These are phyloP conservation scores for Aleurites moluccanus DNA, from an alignment of 441 rosid genomes.

Conservation along the genomic window DNA sequence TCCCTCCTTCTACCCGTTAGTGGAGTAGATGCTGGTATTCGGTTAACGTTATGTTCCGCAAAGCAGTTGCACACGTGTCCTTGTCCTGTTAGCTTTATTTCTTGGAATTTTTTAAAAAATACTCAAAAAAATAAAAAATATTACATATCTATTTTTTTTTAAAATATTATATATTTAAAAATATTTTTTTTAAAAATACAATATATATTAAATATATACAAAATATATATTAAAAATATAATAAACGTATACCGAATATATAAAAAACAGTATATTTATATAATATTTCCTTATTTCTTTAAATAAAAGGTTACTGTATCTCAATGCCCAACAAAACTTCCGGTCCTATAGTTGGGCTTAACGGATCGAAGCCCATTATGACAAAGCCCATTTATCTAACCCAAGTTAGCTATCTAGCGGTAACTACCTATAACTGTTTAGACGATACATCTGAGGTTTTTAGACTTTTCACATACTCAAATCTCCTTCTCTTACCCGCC, in stretches of 20 bases:
- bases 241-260: no score
- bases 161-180: no score
- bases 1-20: neutral
- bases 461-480: neutral
- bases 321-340: neutral
- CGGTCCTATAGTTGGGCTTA: neutral
- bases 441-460: neutral
- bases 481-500: neutral
- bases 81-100: neutral
- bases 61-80: conserved; percentile 7
- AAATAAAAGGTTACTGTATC: neutral
- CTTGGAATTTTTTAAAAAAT: no score
- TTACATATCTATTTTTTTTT: no score
- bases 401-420: neutral
- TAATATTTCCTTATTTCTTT: neutral
- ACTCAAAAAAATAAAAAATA: no score
- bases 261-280: no score
- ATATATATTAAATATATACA: no score
- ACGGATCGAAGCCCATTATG: neutral
- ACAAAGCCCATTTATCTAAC: neutral
- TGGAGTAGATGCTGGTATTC: neutral
- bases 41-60: conserved; percentile 3
- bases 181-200: no score
- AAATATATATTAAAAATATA: no score
- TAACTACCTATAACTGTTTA: neutral